Conservation (phyloP, 331 rosid species). For the Malus hybrid region DNA sequence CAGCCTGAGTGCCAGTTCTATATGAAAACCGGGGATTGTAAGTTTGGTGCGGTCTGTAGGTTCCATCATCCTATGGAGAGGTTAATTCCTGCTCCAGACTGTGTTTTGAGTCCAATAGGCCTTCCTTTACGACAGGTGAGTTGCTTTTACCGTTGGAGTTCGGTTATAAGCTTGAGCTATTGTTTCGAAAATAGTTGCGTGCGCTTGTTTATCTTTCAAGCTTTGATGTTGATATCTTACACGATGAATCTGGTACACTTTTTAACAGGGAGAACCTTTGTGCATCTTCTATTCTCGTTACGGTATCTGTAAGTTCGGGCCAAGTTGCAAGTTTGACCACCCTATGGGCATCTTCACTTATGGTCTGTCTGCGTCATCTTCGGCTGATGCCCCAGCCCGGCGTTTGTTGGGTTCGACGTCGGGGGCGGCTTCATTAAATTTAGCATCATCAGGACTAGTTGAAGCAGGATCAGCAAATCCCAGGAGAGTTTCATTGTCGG, state of each 20-base stretch:
- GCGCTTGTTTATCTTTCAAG: neutral
- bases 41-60: constrained; percentile 92
- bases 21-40: constrained; percentile 97
- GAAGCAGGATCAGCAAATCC: constrained; percentile 64
- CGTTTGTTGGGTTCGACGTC: constrained; percentile 76
- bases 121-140: constrained; percentile 94
- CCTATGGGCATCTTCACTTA: constrained; percentile 86
- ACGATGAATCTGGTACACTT: constrained; percentile 16
- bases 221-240: neutral
- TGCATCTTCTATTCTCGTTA: constrained; percentile 95
- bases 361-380: constrained; percentile 54
- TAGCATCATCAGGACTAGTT: constrained; percentile 75
- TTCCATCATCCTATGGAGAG: constrained; percentile 95
- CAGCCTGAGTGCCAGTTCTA: constrained; percentile 97
- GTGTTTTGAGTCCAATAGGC: constrained; percentile 86
- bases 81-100: constrained; percentile 80
- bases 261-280: constrained; percentile 79
- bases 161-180: neutral
- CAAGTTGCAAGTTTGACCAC: constrained; percentile 98
- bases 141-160: neutral
- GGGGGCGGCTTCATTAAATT: constrained; percentile 61
- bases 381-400: constrained; percentile 50
- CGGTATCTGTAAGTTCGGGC: constrained; percentile 97
- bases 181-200: neutral
- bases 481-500: constrained; percentile 70